Base-by-base conservation (phyloP, 306 rosid species). In the Castanopsis chinensis region DNA sequence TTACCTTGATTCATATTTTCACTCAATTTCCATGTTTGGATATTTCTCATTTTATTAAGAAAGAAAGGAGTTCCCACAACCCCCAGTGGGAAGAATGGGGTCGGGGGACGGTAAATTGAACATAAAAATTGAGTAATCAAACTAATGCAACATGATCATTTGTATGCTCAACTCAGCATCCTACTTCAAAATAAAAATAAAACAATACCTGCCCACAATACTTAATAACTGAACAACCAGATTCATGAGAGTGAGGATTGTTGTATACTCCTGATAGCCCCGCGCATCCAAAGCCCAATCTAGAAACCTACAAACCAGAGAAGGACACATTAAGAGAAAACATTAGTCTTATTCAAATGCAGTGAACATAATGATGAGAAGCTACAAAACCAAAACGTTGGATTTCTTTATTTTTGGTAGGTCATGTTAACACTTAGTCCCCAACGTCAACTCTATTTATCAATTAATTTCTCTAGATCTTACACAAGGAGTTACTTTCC, bases 201-300 rank as follows among this genome's bases (percentile, higher is more conserved):
- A 30, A 41, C 45, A 19, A 4, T 82, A 93, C 92, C 91, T 89
- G 86, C 52, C 92, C 97, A 74, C 90, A 89, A 90, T 58, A 86
- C 95, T 88, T 85, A 18, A 92, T 89, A 20, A 92, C 71, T 17
- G 85, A 64, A 61, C 87, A 85, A 70, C 92, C 97, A 64, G 80
- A 89, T 84, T 91, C 92, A 72, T 92, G 91, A 6, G 92, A 81
- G 53, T 90, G 90, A 53, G 97, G 97, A 43, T 85, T 86, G 64
- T 81, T 88, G 80, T 85, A 88, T 67, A 82, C 76, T 60, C 97
- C 98, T 19, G 92, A 89, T 41, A 89, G 80, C 59, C 94, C 97
- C 11, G 63, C 92, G 81, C 94, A 94, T 78, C 98, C 98, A 85
- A 88, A 94, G 21, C 96, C 96, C 88, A 94, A 32, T 85, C 86